Base-by-base conservation (phyloP, 805 yeast species). In the Kurtzmaniella cleridarum region DNA sequence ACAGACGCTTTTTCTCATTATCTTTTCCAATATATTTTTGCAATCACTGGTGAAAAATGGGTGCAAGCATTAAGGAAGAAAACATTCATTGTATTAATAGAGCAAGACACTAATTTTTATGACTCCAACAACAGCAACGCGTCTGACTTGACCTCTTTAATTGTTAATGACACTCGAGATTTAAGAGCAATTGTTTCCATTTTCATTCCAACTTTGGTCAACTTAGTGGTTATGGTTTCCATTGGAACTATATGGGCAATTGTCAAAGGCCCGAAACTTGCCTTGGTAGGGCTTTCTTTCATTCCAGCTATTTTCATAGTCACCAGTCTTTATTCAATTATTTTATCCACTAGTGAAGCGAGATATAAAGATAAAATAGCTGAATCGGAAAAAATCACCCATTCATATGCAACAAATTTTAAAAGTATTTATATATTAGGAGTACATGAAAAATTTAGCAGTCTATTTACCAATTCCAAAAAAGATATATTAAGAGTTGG, bases 111-210 rank as follows among this genome's bases (percentile, higher is more conserved):
- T 50, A 44, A 61, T 2, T 86, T 84, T 80, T 77, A 75, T 49
- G 63, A 61, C 17, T 47, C 50, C 2, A 59, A 62, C 12, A 50
- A 45, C 10, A 62, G 56, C 40, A 65, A 61, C 30, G 66, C 79
- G 2, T 73, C 78, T 27, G 82, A 74, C 46, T 48, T 84, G 11
- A 70, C 81, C 15, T 77, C 95, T 0, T 64, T 90, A 13, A 47
- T 91, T 2, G 65, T 90, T 71, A 88, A 86, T 53, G 97, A 93
- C 54, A 59, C 86, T 0, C 78, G 96, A 49, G 95, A 88, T 50
- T 60, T 86, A 42, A 70, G 96, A 43, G 59, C 68, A 0, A 59
- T 90, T 28, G 71, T 86, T 1, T 69, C 86, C 0, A 79, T 79
- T 32, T 80, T 83, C 45, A 53, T 86, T 24, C 66, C 80, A 8